Conservation (phyloP, 1,139 yeast species). For the Nakaseomyces nivariensis region DNA sequence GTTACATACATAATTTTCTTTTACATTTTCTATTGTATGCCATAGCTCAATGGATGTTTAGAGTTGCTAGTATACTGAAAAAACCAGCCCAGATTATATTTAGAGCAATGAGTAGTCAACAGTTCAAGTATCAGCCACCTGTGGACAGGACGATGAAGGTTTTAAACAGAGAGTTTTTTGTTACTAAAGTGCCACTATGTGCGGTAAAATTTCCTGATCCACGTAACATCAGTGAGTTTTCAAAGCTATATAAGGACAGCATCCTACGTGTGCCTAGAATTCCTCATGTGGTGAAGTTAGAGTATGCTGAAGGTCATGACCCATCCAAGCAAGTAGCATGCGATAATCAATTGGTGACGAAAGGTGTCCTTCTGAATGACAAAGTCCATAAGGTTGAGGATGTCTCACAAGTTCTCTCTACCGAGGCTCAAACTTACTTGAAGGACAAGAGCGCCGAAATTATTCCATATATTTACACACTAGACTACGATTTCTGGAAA, state of each 20-base stretch:
- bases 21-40: no score
- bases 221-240: conserved; percentile 43
- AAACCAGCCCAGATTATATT: background rate
- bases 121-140: conserved; percentile 42
- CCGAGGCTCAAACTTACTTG: conserved; percentile 37
- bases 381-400: conserved; percentile 35
- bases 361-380: conserved; percentile 57
- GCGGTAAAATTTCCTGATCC: conserved; percentile 67
- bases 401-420: conserved; percentile 35
- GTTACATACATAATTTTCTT: background rate
- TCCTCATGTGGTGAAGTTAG: conserved; percentile 51
- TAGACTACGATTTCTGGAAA: conserved; percentile 77
- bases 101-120: conserved; percentile 1
- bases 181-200: conserved; percentile 45
- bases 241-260: conserved; percentile 40
- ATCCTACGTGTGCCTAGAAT: conserved; percentile 54
- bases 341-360: conserved; percentile 31
- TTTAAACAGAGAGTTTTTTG: conserved; percentile 58
- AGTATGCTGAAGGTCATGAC: conserved; percentile 12
- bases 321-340: conserved; percentile 14
- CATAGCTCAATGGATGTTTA: background rate
- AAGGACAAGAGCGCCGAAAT: conserved; percentile 39
- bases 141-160: conserved; percentile 52
- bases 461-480: conserved; percentile 43
- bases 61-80: background rate